Evolutionary conservation across 306 rosid species (phyloP).

Genomic region (Sphenostylis stenocarpa): DNA sequence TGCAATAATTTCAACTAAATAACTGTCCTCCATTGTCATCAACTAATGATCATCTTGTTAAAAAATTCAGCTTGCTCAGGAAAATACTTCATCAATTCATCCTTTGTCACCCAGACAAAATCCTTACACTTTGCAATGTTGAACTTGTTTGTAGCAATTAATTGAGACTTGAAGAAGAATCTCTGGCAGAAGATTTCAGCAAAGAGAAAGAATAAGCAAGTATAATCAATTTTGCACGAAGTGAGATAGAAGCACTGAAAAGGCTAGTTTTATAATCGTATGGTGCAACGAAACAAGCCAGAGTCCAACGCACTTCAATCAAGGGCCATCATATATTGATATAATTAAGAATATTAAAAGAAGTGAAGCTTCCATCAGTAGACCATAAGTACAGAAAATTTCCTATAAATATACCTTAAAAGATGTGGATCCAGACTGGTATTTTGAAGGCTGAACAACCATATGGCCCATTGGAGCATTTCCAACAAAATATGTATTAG

Average conservation of each 20-base stretch:
- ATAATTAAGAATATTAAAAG: not conserved
- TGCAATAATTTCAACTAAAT: conserved; percentile 18
- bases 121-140: conserved; percentile 63
- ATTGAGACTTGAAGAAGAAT: conserved; percentile 92
- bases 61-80: conserved; percentile 79
- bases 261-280: conserved; percentile 5
- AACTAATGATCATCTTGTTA: conserved; percentile 83
- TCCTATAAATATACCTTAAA: conserved; percentile 56
- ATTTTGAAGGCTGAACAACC: conserved; percentile 55
- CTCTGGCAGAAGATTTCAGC: conserved; percentile 47
- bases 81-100: conserved; percentile 75
- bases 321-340: not conserved
- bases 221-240: conserved; percentile 9
- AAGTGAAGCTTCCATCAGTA: not conserved
- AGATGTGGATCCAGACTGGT: conserved; percentile 40
- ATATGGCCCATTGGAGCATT: conserved; percentile 94
- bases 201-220: conserved; percentile 12
- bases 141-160: conserved; percentile 69
- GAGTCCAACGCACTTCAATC: not conserved
- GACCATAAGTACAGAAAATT: not conserved
- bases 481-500: conserved; percentile 88
- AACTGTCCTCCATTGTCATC: conserved; percentile 27
- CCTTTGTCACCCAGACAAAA: conserved; percentile 93
- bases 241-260: not conserved
- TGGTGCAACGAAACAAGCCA: not conserved